These are phyloP conservation scores for Solanum chmielewskii DNA, from an alignment of 257 asterid genomes.

Conservation along the genomic window DNA sequence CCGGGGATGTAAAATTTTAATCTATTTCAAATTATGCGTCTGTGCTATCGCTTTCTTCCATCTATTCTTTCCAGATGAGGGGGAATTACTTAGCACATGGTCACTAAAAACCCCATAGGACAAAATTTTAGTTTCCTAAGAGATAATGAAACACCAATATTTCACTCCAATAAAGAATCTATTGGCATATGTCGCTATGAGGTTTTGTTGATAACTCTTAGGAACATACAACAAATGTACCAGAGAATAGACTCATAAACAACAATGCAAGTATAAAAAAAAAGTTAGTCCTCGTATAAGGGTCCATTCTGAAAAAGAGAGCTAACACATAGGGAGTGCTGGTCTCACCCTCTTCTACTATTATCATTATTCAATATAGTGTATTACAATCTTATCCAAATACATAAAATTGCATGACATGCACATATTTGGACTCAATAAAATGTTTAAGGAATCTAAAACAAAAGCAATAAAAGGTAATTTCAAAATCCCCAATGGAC, in stretches of 20 bases:
- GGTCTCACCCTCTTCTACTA: neutral
- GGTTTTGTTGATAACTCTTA: neutral
- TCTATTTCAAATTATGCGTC: neutral
- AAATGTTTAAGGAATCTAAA: neutral
- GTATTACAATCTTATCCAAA: neutral
- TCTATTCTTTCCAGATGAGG: neutral
- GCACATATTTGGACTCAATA: neutral
- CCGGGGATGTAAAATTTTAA: neutral
- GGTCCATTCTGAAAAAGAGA: neutral
- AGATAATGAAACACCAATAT: neutral
- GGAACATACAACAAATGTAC: neutral
- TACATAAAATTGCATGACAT: neutral
- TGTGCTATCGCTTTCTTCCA: neutral
- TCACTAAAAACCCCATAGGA: neutral
- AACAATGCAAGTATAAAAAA: neutral
- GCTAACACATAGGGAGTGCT: neutral
- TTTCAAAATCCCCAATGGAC: neutral
- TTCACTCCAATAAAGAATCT: neutral
- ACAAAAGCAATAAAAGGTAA: neutral
- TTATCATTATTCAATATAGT: neutral
- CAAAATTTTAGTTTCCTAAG: neutral
- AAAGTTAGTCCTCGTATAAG: neutral
- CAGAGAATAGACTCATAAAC: neutral
- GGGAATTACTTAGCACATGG: neutral
- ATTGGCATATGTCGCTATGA: neutral